These are phyloP conservation scores for Fragosphaeria purpurea DNA, from an alignment of 2,329 filamentous ascomycete species.

Conservation along the genomic window DNA sequence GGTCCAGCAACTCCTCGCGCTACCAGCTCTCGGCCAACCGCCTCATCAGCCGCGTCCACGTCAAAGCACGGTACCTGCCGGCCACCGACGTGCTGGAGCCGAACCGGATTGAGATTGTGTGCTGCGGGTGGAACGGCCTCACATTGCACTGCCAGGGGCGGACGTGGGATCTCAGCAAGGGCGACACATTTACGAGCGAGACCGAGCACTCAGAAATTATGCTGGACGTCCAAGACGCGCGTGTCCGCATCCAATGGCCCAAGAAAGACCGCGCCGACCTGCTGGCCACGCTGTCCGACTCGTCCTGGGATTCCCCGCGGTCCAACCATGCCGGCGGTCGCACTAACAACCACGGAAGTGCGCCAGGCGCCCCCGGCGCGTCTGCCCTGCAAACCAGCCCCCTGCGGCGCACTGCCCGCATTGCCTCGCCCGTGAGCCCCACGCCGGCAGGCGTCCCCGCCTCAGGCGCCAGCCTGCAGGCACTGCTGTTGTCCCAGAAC, in stretches of 20 bases:
- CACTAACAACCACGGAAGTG: conserved; percentile 12
- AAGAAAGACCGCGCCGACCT: conserved; percentile 32
- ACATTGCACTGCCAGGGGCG: conserved; percentile 86
- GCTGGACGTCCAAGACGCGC: conserved; percentile 86
- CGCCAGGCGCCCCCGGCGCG: conserved; percentile 14
- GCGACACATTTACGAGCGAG: conserved; percentile 81
- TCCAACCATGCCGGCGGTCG: conserved; percentile 10
- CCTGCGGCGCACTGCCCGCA: conserved; percentile 44
- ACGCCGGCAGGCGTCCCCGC: conserved; percentile 36
- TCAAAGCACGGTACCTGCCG: conserved; percentile 74
- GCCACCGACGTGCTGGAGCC: conserved; percentile 56
- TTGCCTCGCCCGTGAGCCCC: conserved; percentile 66
- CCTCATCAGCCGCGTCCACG: conserved; percentile 85
- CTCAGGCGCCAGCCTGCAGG: conserved; percentile 32
- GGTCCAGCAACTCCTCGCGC: conserved; percentile 91
- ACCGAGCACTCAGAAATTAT: conserved; percentile 84
- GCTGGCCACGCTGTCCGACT: conserved; percentile 48
- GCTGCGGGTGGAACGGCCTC: conserved; percentile 90
- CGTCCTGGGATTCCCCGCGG: conserved; percentile 57
- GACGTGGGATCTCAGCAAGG: conserved; percentile 77
- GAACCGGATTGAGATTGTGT: conserved; percentile 78
- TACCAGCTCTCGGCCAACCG: conserved; percentile 89
- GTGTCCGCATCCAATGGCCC: conserved; percentile 85
- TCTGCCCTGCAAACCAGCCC: conserved; percentile 48
- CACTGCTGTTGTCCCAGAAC: conserved; percentile 27